Conservation (phyloP, 2,329 filamentous ascomycete genomes). For the Periconia digitata region DNA sequence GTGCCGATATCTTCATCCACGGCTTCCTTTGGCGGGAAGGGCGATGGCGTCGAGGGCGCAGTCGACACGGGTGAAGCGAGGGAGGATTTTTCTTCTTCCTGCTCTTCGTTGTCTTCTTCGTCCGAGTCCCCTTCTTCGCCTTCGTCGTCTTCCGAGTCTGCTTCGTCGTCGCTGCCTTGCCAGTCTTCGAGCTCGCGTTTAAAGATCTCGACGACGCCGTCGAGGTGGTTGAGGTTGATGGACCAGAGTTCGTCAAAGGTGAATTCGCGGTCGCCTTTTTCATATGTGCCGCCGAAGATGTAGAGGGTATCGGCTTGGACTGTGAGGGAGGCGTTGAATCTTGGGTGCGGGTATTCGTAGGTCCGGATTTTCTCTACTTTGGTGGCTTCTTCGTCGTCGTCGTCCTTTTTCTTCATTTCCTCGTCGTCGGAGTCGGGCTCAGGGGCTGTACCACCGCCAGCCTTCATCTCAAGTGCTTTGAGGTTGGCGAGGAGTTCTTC, state of each 20-base stretch:
- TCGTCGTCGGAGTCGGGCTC: conserved; percentile 40
- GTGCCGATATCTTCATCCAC: conserved; percentile 48
- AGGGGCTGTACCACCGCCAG: conserved; percentile 53
- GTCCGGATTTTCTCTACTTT: conserved; percentile 58
- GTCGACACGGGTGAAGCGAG: conserved; percentile 49
- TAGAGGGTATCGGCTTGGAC: conserved; percentile 92
- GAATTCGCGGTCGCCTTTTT: conserved; percentile 91
- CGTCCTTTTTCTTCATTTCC: conserved; percentile 32
- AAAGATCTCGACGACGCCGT: conserved; percentile 91
- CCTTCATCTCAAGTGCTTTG: conserved; percentile 78
- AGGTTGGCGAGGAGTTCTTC: conserved; percentile 87
- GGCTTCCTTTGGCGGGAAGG: conserved; percentile 22
- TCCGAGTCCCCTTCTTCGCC: conserved; percentile 42
- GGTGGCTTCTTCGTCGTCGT: conserved; percentile 55
- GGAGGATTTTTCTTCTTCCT: conserved; percentile 60
- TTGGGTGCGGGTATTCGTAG: conserved; percentile 82
- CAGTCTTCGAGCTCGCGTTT: conserved; percentile 83
- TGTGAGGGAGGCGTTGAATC: conserved; percentile 88
- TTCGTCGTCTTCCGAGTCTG: conserved; percentile 52
- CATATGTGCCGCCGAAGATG: conserved; percentile 92
- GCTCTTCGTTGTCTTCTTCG: conserved; percentile 47
- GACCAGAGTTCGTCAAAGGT: conserved; percentile 95
- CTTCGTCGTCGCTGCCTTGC: conserved; percentile 58
- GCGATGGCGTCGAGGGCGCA: conserved; percentile 63
- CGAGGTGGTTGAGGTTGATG: conserved; percentile 82